Percentiles rank a stretch among this genome's conserved stretches.
Evolutionary conservation across 768 basidiomycete genomes (phyloP).

Genomic region (Lactifluus echinatus): DNA sequence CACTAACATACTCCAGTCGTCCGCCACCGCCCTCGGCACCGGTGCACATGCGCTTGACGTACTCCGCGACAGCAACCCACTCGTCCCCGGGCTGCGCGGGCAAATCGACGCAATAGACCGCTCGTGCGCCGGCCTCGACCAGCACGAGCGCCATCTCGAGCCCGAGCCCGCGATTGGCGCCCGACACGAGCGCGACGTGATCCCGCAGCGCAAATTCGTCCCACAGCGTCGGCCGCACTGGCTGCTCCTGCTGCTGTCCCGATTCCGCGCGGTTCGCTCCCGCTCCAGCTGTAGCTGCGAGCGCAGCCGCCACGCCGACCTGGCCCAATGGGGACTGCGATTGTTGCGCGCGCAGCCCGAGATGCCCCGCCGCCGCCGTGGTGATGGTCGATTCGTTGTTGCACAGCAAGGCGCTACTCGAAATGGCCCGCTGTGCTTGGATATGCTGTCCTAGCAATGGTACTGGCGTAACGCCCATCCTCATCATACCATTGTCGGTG

Average conservation of each 20-base stretch:
- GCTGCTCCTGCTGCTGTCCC: conserved; percentile 25
- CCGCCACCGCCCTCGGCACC: conserved; percentile 15
- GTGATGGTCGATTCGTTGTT: neutral
- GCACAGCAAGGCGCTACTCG: neutral
- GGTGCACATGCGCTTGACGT: conserved; percentile 31
- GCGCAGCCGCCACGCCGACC: conserved; percentile 54
- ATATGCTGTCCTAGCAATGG: neutral
- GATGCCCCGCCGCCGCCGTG: neutral
- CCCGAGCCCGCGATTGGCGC: conserved; percentile 48
- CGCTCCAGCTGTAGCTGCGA: conserved; percentile 29
- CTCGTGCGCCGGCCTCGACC: conserved; percentile 62
- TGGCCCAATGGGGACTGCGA: conserved; percentile 47
- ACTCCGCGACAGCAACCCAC: conserved; percentile 46
- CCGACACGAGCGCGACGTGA: conserved; percentile 40
- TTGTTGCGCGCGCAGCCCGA: too few relatives aligned
- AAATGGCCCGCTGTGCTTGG: neutral
- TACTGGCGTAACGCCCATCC: neutral
- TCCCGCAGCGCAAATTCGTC: conserved; percentile 50
- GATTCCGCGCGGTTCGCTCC: too few relatives aligned
- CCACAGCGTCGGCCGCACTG: conserved; percentile 41
- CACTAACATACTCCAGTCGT: conserved; percentile 51
- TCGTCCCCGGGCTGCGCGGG: conserved; percentile 47
- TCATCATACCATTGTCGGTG: too few relatives aligned
- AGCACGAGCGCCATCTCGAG: conserved; percentile 77
- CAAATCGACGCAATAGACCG: conserved; percentile 62